These are phyloP conservation scores for Saccharum hybrid DNA, from an alignment of 202 grass and related monocot genomes.

Conservation along the genomic window DNA sequence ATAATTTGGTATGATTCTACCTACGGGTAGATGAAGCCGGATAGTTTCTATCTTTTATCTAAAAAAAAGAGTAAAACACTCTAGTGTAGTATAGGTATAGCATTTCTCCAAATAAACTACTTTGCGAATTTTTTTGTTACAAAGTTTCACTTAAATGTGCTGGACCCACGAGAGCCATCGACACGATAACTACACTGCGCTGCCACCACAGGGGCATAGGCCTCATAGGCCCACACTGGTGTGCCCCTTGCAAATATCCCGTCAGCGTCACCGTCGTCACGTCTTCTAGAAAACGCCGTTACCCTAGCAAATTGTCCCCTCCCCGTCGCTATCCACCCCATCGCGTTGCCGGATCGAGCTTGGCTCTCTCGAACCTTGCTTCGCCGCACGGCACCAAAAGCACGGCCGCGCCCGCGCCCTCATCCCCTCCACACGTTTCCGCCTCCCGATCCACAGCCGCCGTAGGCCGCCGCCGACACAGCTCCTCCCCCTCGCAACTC, in stretches of 20 bases:
- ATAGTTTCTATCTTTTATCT: too few relatives aligned
- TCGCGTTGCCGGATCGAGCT: conserved; percentile 40
- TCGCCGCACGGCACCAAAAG: conserved; percentile 49
- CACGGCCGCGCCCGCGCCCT: conserved; percentile 14
- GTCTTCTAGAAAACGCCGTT: conserved; percentile 42
- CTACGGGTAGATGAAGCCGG: too few relatives aligned
- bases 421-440: conserved; percentile 53
- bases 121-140: background rate
- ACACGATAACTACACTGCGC: too few relatives aligned
- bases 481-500: background rate
- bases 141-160: background rate
- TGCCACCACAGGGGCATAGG: too few relatives aligned
- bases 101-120: too few relatives aligned
- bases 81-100: too few relatives aligned
- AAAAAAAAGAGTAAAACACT: too few relatives aligned
- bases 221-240: too few relatives aligned
- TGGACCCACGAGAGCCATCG: too few relatives aligned
- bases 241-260: conserved; percentile 26
- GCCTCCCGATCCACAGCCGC: conserved; percentile 31
- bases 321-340: conserved; percentile 15
- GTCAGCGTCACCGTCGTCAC: background rate
- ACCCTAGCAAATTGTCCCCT: conserved; percentile 35
- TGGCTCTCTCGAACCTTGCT: conserved; percentile 43
- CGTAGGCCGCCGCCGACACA: conserved; percentile 28
- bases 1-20: too few relatives aligned